Evolutionary conservation across 257 asterid species (phyloP), one percentile per base, ranked within the genome.

Genomic region (Handroanthus guayacan): DNA sequence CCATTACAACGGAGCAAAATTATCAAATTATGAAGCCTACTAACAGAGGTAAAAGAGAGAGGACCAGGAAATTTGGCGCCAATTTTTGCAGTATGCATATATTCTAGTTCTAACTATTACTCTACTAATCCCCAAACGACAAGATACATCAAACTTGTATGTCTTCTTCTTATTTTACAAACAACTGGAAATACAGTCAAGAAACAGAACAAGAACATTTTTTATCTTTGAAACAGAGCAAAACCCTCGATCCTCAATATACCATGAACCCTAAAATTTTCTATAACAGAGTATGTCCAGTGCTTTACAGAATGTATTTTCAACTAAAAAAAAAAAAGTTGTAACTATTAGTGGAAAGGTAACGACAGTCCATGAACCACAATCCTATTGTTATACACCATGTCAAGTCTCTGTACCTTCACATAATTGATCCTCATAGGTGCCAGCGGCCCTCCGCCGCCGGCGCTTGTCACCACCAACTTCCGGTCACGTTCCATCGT

Each of bases 341-440:
- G 44, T 12, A 61, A 11, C 67, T 3, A 61, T 5, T 61, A 5
- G 5, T 83, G 87, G 45, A 90, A 88, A 47, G 94, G 96, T 74
- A 11, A 72, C 1, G 90, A 65, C 55, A 90, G 75, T 11, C 85
- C 91, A 88, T 92, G 98, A 77, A 92, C 90, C 73, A 81, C 97
- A 56, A 94, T 71, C 84, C 91, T 86, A 14, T 67, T 57, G 81
- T 90, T 92, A 18, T 43, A 37, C 79, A 94, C 91, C 84, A 92
- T 1, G 76, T 89, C 91, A 34, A 86, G 71, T 34, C 62, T 78
- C 80, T 73, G 82, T 75, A 92, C 75, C 65, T 78, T 92, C 79
- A 85, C 87, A 57, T 83, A 89, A 60, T 92, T 92, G 63, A 92
- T 85, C 89, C 92, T 87, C 92, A 85, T 75, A 16, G 97, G 94